These are phyloP conservation scores for Sporothrix dimorphospora DNA, from an alignment of 2,329 filamentous ascomycete species.

Conservation along the genomic window DNA sequence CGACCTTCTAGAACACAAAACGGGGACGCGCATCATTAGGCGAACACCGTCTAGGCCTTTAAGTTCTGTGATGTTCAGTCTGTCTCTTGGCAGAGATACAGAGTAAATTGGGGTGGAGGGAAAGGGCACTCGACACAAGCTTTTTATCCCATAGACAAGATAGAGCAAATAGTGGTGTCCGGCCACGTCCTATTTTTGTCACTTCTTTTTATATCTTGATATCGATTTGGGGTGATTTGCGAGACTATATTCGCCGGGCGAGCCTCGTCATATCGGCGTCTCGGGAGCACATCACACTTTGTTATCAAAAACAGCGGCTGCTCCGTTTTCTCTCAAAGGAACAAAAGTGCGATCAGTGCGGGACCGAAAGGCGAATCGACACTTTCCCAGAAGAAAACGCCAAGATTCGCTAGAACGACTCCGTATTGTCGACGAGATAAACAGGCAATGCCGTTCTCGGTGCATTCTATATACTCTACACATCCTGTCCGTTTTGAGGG, in stretches of 20 bases:
- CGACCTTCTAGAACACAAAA: not conserved
- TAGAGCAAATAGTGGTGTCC: not conserved
- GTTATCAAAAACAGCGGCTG: not conserved
- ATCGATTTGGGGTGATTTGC: too few relatives aligned
- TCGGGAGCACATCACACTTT: not conserved
- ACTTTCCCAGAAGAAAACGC: not conserved
- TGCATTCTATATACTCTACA: not conserved
- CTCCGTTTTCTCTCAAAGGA: not conserved
- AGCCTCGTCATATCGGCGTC: constrained; percentile 4
- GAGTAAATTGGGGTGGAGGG: not conserved
- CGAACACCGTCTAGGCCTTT: not conserved
- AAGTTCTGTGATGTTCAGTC: not conserved
- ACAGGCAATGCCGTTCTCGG: constrained; percentile 6
- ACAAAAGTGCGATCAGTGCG: not conserved
- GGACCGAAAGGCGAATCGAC: not conserved
- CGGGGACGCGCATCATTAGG: too few relatives aligned
- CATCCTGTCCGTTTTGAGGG: not conserved
- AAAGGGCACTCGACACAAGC: not conserved
- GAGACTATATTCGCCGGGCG: not conserved
- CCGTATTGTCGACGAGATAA: not conserved
- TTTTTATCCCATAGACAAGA: not conserved
- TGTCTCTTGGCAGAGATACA: not conserved
- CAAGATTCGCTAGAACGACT: not conserved
- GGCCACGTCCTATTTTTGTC: not conserved
- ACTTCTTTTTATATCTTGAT: not conserved